Evolutionary conservation across 106 monocot species (phyloP), one percentile per base, ranked within the genome.

Genomic region (Xerophyta viscosa): DNA sequence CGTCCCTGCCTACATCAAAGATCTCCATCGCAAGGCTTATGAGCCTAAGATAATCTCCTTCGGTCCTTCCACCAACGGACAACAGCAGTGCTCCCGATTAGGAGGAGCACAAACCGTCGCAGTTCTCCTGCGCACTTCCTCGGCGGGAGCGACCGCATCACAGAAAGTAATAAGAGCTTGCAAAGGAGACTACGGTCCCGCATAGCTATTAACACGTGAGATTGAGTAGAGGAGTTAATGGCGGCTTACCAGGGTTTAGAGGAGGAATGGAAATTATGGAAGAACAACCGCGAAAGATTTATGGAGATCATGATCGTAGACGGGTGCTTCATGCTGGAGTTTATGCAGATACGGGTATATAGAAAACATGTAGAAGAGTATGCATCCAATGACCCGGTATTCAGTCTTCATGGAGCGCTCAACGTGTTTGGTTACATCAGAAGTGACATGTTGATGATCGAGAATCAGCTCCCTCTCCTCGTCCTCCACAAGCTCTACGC

Each of bases 381-480:
- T 18, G 81, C 70, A 6, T 10, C 0, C 33, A 89, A 82, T 41
- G 94, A 96, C 41, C 94, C 94, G 23, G 68, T 96, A 8, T 96
- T 96, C 42, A 96, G 94, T 59, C 21, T 39, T n/a, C 94, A 96
- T 28, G 88, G 94, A 2, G 62, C 76, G 67, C 50, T 85, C 29
- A 65, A 85, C 53, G 71, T 43, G 1, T 56, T 79, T 29, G 78
- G 78, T 6, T 85, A 78, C 57, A 85, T 85, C 22, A 76, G 66
- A 63, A 67, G 88, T 14, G 94, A 96, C 50, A 88, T 85, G 94
- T 58, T 96, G 24, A 72, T 85, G 73, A 20, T 96, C 6, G 94
- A 96, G 78, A 96, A 96, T 65, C 94, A 96, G 57, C 56, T 88
- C 24, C 94, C 94, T 7, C 50, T 96, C 37, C 51, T 78, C 6